Evolutionary conservation across 306 rosid genomes (phyloP), one percentile per base, ranked within the genome.

Genomic region (Dryas octopetala): DNA sequence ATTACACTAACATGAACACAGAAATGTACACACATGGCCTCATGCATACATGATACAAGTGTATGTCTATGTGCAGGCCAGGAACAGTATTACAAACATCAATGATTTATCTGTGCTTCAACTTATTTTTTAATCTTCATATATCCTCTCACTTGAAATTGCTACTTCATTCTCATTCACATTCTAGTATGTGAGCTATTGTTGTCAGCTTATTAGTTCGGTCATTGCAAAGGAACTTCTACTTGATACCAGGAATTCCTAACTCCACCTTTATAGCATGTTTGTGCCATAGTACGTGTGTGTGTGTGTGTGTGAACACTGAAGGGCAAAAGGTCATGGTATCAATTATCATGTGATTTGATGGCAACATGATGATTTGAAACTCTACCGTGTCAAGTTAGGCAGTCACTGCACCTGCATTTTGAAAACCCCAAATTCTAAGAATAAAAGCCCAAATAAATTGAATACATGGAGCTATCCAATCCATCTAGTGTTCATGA

Each of bases 21-120:
- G 75, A 76, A 84, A 74, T n/a, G 38, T 28, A 28, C 38, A 28
- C 38, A 28, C 49, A 46, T 8, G 6, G 49, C 6, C 49, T 46
- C 38, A 28, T 46, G 49, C 49, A 46, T 46, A 46, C 49, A 46
- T 46, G 49, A 8, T 5, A 46, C 49, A 46, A 8, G 9, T 46
- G 38, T 28, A 28, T 28, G 38, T 28, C 38, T 28, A 28, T 28
- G 38, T 1, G 38, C 38, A 28, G 38, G 38, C 38, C 38, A 28
- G 38, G 38, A 28, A 28, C 38, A 28, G 38, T 28, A 28, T 28
- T 28, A 28, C 38, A 28, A 28, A 28, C 38, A 28, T 28, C 38
- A 28, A 28, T 28, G 38, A 28, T 2, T 28, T 28, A 28, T 28
- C 38, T 28, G 38, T 28, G 38, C 38, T 28, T 1, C 2, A 28